Evolutionary conservation across 139 green algal genomes (phyloP).

Genomic region (Coelastrella sp.): DNA sequence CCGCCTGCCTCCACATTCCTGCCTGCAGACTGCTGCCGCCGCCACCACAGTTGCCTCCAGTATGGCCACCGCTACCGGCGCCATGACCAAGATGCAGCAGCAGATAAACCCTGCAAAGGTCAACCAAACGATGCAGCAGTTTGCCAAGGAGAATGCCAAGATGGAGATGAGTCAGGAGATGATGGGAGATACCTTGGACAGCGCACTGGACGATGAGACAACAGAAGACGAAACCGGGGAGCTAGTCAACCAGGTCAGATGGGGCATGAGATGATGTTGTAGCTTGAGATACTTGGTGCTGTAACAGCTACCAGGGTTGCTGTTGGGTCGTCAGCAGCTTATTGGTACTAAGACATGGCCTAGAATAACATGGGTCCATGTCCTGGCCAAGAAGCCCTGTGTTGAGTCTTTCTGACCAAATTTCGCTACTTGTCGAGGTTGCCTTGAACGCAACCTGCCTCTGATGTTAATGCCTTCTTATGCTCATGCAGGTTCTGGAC

Average conservation of each 20-base stretch:
- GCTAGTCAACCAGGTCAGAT: conserved; percentile 71
- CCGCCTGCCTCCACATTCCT: too few species aligned
- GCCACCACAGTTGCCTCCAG: conserved; percentile 67
- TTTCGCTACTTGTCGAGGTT: neutral
- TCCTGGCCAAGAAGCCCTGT: neutral
- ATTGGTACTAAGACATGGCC: too few species aligned
- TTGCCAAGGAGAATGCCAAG: conserved; percentile 73
- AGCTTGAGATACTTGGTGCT: neutral
- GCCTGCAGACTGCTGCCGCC: conserved; percentile 72
- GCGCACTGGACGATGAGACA: conserved; percentile 73
- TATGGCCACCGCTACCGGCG: conserved; percentile 67
- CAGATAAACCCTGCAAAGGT: conserved; percentile 58
- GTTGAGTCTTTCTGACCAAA: neutral
- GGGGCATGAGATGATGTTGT: neutral
- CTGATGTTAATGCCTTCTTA: neutral
- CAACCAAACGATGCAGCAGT: conserved; percentile 68
- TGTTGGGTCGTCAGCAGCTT: too few species aligned
- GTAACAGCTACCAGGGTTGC: neutral
- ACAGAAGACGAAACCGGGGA: conserved; percentile 76
- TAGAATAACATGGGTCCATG: neutral
- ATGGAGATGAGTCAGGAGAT: conserved; percentile 80
- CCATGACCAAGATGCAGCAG: conserved; percentile 72
- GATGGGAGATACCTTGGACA: conserved; percentile 78
- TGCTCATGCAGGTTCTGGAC: conserved; percentile 74
- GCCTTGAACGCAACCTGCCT: neutral